A percentile compares a stretch with the other conserved stretches of the same genome.
Conservation (phyloP, 2,329 filamentous ascomycete genomes). For the Madurella fahalii region DNA sequence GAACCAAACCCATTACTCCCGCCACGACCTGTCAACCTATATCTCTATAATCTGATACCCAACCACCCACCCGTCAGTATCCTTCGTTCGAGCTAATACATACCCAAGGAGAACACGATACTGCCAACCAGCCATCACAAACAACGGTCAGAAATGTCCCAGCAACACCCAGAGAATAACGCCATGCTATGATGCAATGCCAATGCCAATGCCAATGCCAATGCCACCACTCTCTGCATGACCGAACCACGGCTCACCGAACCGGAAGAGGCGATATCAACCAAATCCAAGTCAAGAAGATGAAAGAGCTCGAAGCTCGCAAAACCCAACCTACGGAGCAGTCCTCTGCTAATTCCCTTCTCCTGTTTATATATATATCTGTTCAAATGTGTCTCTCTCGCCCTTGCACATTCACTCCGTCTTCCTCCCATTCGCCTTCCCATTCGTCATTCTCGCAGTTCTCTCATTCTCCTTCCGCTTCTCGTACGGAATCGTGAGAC, state of each 20-base stretch:
- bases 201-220: slow-evolving; percentile 6
- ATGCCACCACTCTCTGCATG: not conserved
- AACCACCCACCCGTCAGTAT: not conserved
- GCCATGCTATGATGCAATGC: slow-evolving; percentile 14
- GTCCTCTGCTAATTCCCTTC: no score
- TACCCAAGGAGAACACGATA: not conserved
- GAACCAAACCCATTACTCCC: no score
- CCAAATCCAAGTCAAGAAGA: not conserved
- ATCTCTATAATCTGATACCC: not conserved
- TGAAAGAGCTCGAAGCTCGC: not conserved
- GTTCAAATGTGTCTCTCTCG: not conserved
- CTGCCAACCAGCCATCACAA: not conserved
- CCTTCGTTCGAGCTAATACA: not conserved
- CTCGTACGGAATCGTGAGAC: slow-evolving; percentile 72
- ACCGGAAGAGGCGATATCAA: not conserved
- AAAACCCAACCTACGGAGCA: no score
- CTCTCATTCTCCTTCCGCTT: slow-evolving; percentile 54
- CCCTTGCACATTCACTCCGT: slow-evolving; percentile 1
- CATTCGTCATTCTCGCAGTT: slow-evolving; percentile 23
- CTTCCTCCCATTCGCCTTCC: slow-evolving; percentile 16
- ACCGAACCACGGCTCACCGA: not conserved
- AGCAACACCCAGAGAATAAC: not conserved
- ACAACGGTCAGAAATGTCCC: not conserved
- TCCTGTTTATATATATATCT: not conserved
- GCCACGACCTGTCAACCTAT: not conserved